Conservation (phyloP, 129 eudicot species). For the Silybum marianum region DNA sequence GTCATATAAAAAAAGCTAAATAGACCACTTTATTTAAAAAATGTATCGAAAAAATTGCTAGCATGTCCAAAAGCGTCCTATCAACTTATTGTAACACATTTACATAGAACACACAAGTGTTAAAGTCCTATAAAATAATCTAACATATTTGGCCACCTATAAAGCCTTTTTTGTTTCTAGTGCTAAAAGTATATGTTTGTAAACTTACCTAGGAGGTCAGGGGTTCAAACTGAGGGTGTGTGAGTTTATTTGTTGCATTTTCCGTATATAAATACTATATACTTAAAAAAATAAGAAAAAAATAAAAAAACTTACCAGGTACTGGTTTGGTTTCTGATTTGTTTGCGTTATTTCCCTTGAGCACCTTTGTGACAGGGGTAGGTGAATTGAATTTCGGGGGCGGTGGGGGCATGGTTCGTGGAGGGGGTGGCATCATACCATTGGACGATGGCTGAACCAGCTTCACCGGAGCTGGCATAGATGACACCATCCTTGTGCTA, state of each 20-base stretch:
- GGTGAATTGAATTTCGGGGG: constrained; percentile 42
- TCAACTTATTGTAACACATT: background rate
- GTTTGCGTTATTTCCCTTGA: constrained; percentile 25
- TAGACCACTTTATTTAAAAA: background rate
- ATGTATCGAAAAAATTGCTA: background rate
- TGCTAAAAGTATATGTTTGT: background rate
- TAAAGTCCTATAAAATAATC: background rate
- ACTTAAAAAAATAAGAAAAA: no score
- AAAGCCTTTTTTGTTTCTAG: background rate
- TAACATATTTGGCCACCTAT: background rate
- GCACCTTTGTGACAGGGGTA: constrained; percentile 27
- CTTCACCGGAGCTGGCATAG: constrained; percentile 52
- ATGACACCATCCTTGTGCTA: constrained; percentile 40
- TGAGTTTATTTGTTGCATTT: no score
- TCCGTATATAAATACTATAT: no score
- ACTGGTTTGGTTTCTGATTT: constrained; percentile 48
- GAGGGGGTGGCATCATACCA: constrained; percentile 54
- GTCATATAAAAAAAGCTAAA: background rate
- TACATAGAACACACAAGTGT: background rate
- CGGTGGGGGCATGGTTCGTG: constrained; percentile 33
- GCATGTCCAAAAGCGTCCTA: background rate
- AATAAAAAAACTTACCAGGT: constrained; percentile 54
- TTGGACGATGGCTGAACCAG: constrained; percentile 40
- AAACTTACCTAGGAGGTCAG: constrained; percentile 41
- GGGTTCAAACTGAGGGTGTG: no score